phyloP scores from a whole-genome alignment of 345 rosid species.

The Brassica juncea region DNA sequence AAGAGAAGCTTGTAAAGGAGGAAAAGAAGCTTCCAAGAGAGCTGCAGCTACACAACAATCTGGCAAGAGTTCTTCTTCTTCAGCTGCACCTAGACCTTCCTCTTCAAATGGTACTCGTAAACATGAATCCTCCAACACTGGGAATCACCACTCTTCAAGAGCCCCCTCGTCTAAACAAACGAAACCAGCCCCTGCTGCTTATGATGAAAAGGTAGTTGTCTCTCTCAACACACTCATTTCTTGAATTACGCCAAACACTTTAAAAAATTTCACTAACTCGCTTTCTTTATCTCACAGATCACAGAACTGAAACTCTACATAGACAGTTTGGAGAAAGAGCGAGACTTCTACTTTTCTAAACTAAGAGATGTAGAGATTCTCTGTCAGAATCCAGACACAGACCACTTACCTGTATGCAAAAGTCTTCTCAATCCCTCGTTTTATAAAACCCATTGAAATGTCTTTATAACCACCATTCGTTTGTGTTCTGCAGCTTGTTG shows the following conservation, averaged over 20 bases:
- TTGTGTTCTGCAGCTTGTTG: conserved; percentile 58
- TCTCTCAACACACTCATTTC: background rate
- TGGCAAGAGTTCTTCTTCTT: conserved; percentile 53
- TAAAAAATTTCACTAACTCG: conserved; percentile 5
- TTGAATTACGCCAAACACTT: too few species aligned
- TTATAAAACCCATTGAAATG: background rate
- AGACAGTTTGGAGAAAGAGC: conserved; percentile 95
- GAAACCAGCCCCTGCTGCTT: conserved; percentile 57
- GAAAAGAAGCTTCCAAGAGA: conserved; percentile 81
- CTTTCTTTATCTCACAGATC: conserved; percentile 51
- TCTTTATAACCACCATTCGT: background rate
- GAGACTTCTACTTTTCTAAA: conserved; percentile 91
- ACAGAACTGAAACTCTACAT: conserved; percentile 90
- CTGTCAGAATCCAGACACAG: conserved; percentile 71
- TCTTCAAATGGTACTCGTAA: conserved; percentile 64
- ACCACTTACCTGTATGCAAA: conserved; percentile 60
- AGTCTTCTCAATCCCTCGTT: background rate
- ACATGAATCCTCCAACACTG: conserved; percentile 50
- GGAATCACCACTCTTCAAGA: conserved; percentile 54
- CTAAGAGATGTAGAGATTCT: conserved; percentile 87
- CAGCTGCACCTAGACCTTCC: conserved; percentile 58
- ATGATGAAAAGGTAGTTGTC: conserved; percentile 73
- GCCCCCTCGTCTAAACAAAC: conserved; percentile 52
- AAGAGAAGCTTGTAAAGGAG: conserved; percentile 90
- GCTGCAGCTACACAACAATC: conserved; percentile 62